Conservation (phyloP, 2,329 filamentous ascomycete genomes). For the Colletotrichum siamense region DNA sequence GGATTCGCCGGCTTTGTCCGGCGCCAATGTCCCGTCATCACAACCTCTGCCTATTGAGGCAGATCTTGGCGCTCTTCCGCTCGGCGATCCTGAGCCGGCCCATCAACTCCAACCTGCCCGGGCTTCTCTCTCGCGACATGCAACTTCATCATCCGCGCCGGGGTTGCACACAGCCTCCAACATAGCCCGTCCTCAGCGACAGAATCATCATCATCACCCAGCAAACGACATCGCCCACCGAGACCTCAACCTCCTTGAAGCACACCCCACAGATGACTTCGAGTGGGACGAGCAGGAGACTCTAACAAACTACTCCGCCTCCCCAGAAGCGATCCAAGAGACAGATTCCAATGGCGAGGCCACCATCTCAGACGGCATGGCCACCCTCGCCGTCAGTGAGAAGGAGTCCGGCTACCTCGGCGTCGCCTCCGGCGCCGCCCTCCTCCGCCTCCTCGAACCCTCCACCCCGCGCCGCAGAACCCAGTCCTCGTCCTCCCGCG, state of each 20-base stretch:
- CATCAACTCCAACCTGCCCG: neutral
- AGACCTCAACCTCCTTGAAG: conserved; percentile 30
- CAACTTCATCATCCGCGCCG: neutral
- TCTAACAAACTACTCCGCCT: conserved; percentile 28
- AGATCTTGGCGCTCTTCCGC: neutral
- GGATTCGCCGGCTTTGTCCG: neutral
- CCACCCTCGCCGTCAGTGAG: conserved; percentile 38
- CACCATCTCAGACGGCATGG: conserved; percentile 41
- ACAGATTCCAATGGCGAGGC: conserved; percentile 25
- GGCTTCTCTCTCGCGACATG: neutral
- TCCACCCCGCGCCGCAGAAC: conserved; percentile 27
- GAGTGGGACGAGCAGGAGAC: conserved; percentile 41
- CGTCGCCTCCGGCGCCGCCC: conserved; percentile 48
- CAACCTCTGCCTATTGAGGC: neutral
- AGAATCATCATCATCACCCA: neutral
- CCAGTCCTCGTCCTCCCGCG: conserved; percentile 19
- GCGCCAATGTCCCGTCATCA: neutral
- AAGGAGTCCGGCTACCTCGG: conserved; percentile 50
- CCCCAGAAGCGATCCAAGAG: conserved; percentile 25
- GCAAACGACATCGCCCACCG: neutral
- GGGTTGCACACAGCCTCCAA: neutral
- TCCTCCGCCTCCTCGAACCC: conserved; percentile 42
- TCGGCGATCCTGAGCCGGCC: neutral
- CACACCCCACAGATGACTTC: conserved; percentile 39
- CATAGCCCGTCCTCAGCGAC: neutral